A percentile compares a stretch with the other conserved stretches of the same genome.
Conservation (phyloP, 192 early-diverging fungal genomes). For the Coemansia sp. region DNA sequence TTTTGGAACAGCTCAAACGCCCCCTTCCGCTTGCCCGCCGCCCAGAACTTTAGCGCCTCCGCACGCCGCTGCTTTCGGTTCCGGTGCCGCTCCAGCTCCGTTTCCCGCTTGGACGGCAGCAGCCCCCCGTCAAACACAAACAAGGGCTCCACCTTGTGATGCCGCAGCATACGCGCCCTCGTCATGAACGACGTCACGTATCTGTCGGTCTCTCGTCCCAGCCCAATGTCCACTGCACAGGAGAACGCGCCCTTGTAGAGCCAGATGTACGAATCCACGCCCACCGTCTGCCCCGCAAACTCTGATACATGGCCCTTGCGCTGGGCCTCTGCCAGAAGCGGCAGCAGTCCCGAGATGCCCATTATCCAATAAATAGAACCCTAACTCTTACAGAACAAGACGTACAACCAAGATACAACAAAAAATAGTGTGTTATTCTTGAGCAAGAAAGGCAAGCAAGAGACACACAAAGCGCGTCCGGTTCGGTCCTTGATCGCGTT, state of each 20-base stretch:
- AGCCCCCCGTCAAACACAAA: slow-evolving; percentile 95
- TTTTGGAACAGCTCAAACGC: slow-evolving; percentile 70
- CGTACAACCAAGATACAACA: neutral
- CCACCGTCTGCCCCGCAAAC: slow-evolving; percentile 66
- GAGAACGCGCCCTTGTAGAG: slow-evolving; percentile 82
- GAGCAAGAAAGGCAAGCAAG: neutral
- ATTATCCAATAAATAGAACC: slow-evolving; percentile 53
- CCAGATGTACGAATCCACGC: slow-evolving; percentile 95
- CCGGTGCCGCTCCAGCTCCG: slow-evolving; percentile 58
- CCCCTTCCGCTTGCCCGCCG: slow-evolving; percentile 51
- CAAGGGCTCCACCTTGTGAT: slow-evolving; percentile 65
- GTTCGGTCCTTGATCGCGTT: too few species aligned
- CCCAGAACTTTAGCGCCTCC: slow-evolving; percentile 49
- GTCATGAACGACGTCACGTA: slow-evolving; percentile 81
- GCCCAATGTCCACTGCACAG: slow-evolving; percentile 76
- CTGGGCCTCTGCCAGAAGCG: slow-evolving; percentile 70
- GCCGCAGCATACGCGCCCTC: slow-evolving; percentile 65
- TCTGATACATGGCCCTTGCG: slow-evolving; percentile 61
- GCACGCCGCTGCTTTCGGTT: slow-evolving; percentile 53
- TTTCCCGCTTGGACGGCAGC: slow-evolving; percentile 76
- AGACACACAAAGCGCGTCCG: too few species aligned
- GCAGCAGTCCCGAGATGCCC: slow-evolving; percentile 88
- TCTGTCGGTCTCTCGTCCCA: slow-evolving; percentile 65
- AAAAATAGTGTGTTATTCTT: neutral
- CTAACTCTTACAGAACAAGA: neutral